These are phyloP conservation scores for Uronychia binucleata DNA, from an alignment of 73 alveolate genomes.

Conservation along the genomic window DNA sequence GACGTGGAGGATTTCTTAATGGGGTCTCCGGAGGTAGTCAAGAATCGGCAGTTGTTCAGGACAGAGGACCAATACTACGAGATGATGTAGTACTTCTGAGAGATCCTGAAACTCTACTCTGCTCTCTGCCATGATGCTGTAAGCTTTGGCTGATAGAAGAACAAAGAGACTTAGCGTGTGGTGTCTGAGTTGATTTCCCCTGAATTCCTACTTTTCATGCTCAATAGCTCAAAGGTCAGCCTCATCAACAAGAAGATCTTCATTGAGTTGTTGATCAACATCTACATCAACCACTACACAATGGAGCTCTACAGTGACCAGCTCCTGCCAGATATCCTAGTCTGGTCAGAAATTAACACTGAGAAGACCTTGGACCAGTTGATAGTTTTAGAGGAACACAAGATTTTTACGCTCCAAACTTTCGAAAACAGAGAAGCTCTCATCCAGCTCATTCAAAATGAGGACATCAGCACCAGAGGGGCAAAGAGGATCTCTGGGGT, in stretches of 20 bases:
- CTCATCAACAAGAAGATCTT: background rate
- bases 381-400: background rate
- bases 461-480: no score
- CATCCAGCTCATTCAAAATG: no score
- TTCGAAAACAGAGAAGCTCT: background rate
- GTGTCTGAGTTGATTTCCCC: background rate
- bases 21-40: background rate
- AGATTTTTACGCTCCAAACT: background rate
- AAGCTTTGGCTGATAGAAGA: no score
- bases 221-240: background rate
- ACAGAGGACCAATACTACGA: background rate
- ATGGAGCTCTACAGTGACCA: background rate
- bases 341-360: background rate
- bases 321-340: constrained; percentile 5
- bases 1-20: constrained; percentile 1
- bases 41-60: background rate
- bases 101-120: background rate
- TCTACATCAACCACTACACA: background rate
- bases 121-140: constrained; percentile 7
- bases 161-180: constrained; percentile 3
- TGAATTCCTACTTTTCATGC: constrained; percentile 2
- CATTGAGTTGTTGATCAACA: background rate
- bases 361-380: background rate
- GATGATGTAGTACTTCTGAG: background rate
- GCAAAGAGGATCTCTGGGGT: no score